Evolutionary conservation across 2,329 filamentous ascomycete species (phyloP), one percentile per base, ranked within the genome.

Genomic region (Ascosphaera apis): DNA sequence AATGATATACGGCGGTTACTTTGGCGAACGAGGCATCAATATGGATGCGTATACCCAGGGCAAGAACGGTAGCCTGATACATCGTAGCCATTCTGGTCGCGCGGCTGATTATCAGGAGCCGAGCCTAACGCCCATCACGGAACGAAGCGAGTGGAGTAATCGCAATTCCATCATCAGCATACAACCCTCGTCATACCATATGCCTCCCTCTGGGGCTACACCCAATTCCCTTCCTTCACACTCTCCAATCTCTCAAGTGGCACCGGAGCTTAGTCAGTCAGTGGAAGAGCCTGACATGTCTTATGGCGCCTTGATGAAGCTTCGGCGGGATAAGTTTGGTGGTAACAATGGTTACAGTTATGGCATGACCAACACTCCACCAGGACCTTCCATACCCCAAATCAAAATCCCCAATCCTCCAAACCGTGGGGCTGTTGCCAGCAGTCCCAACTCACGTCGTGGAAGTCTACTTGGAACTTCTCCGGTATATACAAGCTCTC

Each of bases 121-220:
- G 1, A 93, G 88, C 47, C 60, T 98, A 34, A 95, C 88, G 1
- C 88, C 88, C 4, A 95, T 98, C 46, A 95, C 86, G 0, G 88
- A 95, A 53, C 71, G 84, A 9, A 91, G 81, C 40, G 88, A 98
- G 55, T 93, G 91, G 61, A 92, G 82, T 31, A 92, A 91, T 40
- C 72, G 88, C 32, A 95, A 93, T 51, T 91, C 80, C 1, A 70
- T 91, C 39, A 79, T 8, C 25, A 28, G 25, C 25, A 13, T 28
- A 28, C 25, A 8, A 13, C 25, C 8, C 13, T 28, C 25, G 8
- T 28, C 13, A 8, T 28, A 8, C 25, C 8, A 28, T 28, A 28
- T 13, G 13, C 25, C n/a, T n/a, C n/a, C n/a, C n/a, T n/a, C n/a
- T n/a, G n/a, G n/a, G n/a, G n/a, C n/a, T n/a, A n/a, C n/a, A n/a